Base-by-base conservation (phyloP, 805 yeast species). In the Saitoella complicata region DNA sequence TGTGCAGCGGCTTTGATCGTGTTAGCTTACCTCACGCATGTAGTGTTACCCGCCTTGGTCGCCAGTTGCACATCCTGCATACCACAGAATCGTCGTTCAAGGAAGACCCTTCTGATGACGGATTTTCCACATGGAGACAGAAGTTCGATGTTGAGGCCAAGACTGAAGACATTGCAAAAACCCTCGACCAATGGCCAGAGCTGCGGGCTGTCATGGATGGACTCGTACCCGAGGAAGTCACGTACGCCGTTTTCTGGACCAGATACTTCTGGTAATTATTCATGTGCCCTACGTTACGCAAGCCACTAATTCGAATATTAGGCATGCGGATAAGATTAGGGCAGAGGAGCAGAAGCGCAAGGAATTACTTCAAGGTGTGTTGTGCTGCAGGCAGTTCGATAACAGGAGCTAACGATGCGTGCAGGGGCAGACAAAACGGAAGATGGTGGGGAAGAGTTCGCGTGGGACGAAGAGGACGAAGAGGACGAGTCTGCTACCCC, bases 341-440 rank as follows among this genome's bases (percentile, higher is more conserved):
- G 10, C 12, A 12, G 9, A 9, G 39, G 13, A 8, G 9, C 9
- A 8, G 13, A 13, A 8, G 12, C 9, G 13, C 39, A 11, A 10
- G 43, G 34, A 34, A 35, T 5, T n/a, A 21, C 29, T 5, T 38
- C 11, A 11, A 32, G 37, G 11, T 11, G 12, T 11, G 12, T 10
- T 6, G 40, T 4, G 52, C 52, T 29, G 57, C 38, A 40, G 60
- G 51, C 7, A 45, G 46, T 30, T 54, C 58, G 6, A 59, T 41
- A 1, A 51, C 57, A 41, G 34, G 40, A 36, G 11, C 38, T 32
- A 41, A 41, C 34, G 7, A 32, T 41, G 32, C 31, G 32, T 41
- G 30, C 33, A 35, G 45, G 13, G 6, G 42, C 31, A 13, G 36
- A 21, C 40, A 21, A 34, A 31, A 32, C 29, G n/a, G 29, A 38